Conservation (phyloP, 2,329 filamentous ascomycete species). For the Teratosphaeria destructans region DNA sequence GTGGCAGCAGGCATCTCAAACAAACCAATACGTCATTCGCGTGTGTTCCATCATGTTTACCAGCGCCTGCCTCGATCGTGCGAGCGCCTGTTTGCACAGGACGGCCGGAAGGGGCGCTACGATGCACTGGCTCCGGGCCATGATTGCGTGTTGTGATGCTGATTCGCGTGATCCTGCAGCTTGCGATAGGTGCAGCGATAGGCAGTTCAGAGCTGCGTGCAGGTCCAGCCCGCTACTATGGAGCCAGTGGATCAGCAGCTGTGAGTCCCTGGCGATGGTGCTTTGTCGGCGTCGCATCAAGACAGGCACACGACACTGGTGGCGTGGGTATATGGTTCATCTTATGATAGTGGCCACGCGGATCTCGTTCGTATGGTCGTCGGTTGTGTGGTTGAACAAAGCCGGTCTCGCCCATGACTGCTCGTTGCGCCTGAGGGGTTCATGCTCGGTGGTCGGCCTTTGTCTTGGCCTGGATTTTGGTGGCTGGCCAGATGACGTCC, state of each 20-base stretch:
- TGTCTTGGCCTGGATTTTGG: background rate
- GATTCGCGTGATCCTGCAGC: background rate
- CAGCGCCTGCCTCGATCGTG: background rate
- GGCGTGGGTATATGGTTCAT: background rate
- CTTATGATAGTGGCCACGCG: background rate
- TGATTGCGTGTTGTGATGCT: background rate
- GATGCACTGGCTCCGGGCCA: background rate
- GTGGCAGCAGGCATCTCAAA: background rate
- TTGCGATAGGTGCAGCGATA: background rate
- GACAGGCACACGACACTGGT: background rate
- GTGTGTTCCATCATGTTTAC: background rate
- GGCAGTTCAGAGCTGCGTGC: background rate
- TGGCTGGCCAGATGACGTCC: background rate
- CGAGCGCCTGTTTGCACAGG: background rate
- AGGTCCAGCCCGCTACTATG: background rate
- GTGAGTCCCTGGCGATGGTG: background rate
- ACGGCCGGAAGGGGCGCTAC: background rate
- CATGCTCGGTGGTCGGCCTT: background rate
- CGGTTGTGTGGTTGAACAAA: background rate
- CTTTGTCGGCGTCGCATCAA: background rate
- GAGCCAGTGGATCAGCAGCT: background rate
- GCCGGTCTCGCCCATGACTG: background rate
- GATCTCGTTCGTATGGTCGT: background rate
- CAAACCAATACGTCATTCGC: background rate
- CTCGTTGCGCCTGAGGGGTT: background rate